Conservation (phyloP, 2,329 filamentous ascomycete genomes). For the Colletotrichum filicis region DNA sequence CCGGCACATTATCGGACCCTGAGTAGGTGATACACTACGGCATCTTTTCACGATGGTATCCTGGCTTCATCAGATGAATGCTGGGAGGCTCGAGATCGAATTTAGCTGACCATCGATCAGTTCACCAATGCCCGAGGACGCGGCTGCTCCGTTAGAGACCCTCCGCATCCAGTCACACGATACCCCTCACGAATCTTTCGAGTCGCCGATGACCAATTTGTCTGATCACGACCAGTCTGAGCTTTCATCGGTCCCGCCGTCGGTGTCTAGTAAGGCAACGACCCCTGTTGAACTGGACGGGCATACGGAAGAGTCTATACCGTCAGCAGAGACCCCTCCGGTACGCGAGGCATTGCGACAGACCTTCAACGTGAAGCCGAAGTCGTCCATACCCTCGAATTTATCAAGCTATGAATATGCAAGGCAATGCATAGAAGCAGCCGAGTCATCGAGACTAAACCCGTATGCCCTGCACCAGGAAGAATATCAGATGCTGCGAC, state of each 20-base stretch:
- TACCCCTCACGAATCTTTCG: slow-evolving; percentile 52
- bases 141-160: background rate
- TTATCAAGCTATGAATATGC: slow-evolving; percentile 83
- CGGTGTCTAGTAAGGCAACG: slow-evolving; percentile 71
- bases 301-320: slow-evolving; percentile 36
- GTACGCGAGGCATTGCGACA: slow-evolving; percentile 44
- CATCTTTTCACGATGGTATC: background rate
- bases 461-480: slow-evolving; percentile 88
- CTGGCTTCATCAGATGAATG: background rate
- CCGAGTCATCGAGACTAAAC: slow-evolving; percentile 88
- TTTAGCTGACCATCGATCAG: slow-evolving; percentile 13
- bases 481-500: slow-evolving; percentile 83
- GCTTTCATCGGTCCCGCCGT: slow-evolving; percentile 63
- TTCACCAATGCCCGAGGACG: slow-evolving; percentile 15
- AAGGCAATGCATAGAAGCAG: slow-evolving; percentile 89
- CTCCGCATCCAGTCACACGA: slow-evolving; percentile 21
- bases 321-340: slow-evolving; percentile 32
- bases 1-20: slow-evolving; percentile 13
- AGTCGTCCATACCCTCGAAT: slow-evolving; percentile 84
- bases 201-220: slow-evolving; percentile 63
- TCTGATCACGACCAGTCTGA: slow-evolving; percentile 68
- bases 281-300: slow-evolving; percentile 63
- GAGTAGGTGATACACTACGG: slow-evolving; percentile 24
- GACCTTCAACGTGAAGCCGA: slow-evolving; percentile 73
- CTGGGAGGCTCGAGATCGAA: background rate